These are phyloP conservation scores for Aspergillus sp. DNA, from an alignment of 2,329 filamentous ascomycete species.

Conservation along the genomic window DNA sequence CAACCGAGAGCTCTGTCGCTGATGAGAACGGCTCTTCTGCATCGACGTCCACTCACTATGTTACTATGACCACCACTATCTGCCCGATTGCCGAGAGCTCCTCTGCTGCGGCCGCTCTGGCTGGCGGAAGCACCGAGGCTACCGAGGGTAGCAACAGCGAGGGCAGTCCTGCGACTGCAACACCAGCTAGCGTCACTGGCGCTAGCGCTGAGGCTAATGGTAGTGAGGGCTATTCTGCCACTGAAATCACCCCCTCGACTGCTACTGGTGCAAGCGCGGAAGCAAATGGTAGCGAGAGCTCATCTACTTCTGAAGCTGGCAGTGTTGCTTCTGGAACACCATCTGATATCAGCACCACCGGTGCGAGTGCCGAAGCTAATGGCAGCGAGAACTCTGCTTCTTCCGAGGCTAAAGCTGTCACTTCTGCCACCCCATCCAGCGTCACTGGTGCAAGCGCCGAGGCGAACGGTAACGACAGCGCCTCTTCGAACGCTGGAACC, in stretches of 20 bases:
- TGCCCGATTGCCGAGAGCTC: conserved; percentile 18
- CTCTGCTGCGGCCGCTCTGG: neutral
- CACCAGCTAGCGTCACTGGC: neutral
- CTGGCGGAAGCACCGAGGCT: neutral
- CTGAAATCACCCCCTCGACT: neutral
- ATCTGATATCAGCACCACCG: neutral
- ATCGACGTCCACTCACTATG: conserved; percentile 13
- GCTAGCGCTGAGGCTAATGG: neutral
- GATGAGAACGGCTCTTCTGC: conserved; percentile 1
- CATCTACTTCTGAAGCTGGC: neutral
- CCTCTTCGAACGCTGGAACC: neutral
- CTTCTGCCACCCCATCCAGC: neutral
- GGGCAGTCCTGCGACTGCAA: neutral
- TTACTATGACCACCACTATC: conserved; percentile 22
- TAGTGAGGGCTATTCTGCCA: neutral
- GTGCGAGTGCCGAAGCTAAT: neutral
- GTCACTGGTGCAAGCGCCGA: conserved; percentile 1
- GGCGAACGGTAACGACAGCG: neutral
- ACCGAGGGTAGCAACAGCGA: neutral
- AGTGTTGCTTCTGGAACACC: neutral
- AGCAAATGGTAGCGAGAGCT: neutral
- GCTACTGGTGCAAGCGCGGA: neutral
- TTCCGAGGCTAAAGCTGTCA: neutral
- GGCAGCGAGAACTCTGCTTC: neutral
- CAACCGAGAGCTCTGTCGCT: neutral